Percentiles rank a stretch among this genome's conserved stretches.
These are phyloP conservation scores for Kitagawia praeruptora DNA, from an alignment of 129 eudicot species.

Conservation along the genomic window DNA sequence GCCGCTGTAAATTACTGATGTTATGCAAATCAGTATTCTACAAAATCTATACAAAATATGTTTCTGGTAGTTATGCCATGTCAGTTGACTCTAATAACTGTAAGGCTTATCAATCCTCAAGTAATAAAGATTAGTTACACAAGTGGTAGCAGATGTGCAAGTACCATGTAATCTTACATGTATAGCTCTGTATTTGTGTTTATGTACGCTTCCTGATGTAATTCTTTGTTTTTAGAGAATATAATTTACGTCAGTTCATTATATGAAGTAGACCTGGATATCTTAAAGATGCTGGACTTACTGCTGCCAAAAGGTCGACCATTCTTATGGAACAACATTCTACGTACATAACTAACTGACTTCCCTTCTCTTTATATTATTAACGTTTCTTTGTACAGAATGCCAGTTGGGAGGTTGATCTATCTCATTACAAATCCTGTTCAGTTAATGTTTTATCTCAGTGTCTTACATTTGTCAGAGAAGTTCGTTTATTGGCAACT, in stretches of 20 bases:
- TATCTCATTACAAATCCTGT: not conserved
- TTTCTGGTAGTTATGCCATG: not conserved
- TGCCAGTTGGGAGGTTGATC: not conserved
- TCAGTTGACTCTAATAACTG: not conserved
- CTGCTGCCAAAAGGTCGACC: too few relatives aligned
- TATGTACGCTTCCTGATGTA: not conserved
- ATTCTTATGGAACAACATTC: too few relatives aligned
- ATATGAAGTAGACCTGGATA: too few relatives aligned
- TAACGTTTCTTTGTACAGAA: not conserved
- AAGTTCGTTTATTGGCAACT: not conserved
- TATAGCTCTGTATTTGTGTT: not conserved
- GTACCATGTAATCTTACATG: not conserved
- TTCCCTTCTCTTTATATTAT: too few relatives aligned
- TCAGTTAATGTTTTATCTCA: not conserved
- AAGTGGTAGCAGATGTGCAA: not conserved
- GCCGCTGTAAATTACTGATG: not conserved
- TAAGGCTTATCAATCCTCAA: not conserved
- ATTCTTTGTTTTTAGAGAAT: not conserved
- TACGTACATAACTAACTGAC: too few relatives aligned
- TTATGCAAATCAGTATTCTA: not conserved
- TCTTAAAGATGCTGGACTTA: too few relatives aligned
- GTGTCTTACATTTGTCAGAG: not conserved
- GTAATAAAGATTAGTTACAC: not conserved
- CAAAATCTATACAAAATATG: not conserved
- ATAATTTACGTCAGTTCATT: not conserved